Base-by-base conservation (phyloP, 306 rosid genomes). In the Sicyos edulis region DNA sequence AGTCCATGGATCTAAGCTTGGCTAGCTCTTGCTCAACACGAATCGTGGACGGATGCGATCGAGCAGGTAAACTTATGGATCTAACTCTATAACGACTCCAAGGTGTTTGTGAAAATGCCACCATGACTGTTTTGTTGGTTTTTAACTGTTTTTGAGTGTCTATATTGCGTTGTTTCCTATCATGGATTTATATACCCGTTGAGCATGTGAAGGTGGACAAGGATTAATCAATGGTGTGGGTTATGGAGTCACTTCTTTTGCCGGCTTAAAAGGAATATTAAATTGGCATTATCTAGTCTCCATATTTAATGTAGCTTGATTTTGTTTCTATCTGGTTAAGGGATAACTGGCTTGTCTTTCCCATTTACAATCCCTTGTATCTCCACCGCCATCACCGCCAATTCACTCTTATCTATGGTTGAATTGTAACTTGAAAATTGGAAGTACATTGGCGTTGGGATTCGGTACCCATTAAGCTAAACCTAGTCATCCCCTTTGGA, bases 31-130 rank as follows among this genome's bases (percentile, higher is more conserved):
- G 83, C 74, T 88, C 92, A 2, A 82, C 55, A 47, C 15, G 58
- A 20, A 47, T 21, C 34, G 95, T 88, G 83, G 82, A 86, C 54
- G 96, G 92, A 76, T 91, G 96, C 51, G 95, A 86, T 81, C 92
- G 78, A 0, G 85, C 65, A 5, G 96, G 96, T 75, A 90, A 79
- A 57, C 92, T 90, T 42, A 86, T 86, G 62, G 88, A 82, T 75
- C 96, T 70, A 70, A 83, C 63, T 54, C 70, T 73, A 77, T 78
- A 77, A 10, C 64, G 76, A 22, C 59, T 52, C 1, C 84, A 81
- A 13, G 81, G 79, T 76, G 82, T 85, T 21, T 80, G 82, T 54
- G 92, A 82, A 71, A 86, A 82, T 20, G 88, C 16, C 8, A 69
- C 73, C 73, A 69, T 29, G 56, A 78, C 79, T 78, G 75, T 64